Percentiles rank a stretch among this genome's conserved stretches.
Conservation (phyloP, 306 rosid species). For the Hippophae tibetana region DNA sequence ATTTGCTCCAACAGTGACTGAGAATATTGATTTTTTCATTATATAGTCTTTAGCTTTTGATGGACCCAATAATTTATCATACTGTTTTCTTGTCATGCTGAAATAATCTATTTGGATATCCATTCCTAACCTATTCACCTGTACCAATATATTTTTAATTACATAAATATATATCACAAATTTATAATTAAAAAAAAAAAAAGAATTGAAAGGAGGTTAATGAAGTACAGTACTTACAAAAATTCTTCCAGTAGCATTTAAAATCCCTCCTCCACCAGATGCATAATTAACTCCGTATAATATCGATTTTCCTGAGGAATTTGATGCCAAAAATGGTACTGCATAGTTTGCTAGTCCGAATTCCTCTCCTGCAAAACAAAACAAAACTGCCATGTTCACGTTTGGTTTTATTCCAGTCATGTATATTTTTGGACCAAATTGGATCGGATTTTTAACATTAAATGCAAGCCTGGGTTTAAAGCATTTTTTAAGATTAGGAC, state of each 20-base stretch:
- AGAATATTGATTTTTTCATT: conserved; percentile 55
- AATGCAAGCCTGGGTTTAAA: too few relatives aligned
- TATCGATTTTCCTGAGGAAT: conserved; percentile 53
- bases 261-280: conserved; percentile 90
- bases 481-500: too few relatives aligned
- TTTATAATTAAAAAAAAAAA: not conserved
- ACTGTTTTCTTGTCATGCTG: conserved; percentile 62
- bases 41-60: conserved; percentile 53
- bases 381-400: too few relatives aligned
- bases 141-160: conserved; percentile 1
- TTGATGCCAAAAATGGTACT: conserved; percentile 67
- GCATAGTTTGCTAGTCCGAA: conserved; percentile 66
- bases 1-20: conserved; percentile 71
- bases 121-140: conserved; percentile 88
- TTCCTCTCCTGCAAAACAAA: conserved; percentile 57
- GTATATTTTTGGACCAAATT: too few relatives aligned
- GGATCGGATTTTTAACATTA: too few relatives aligned
- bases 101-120: conserved; percentile 80
- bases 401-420: too few relatives aligned
- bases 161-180: not conserved
- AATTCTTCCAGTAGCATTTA: conserved; percentile 95
- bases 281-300: conserved; percentile 86
- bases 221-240: conserved; percentile 39
- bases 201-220: not conserved
- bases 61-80: conserved; percentile 53